Percentiles rank a stretch among this genome's conserved stretches.
phyloP scores from a whole-genome alignment of 495 filamentous ascomycete genomes.

The Penicillium canariense region DNA sequence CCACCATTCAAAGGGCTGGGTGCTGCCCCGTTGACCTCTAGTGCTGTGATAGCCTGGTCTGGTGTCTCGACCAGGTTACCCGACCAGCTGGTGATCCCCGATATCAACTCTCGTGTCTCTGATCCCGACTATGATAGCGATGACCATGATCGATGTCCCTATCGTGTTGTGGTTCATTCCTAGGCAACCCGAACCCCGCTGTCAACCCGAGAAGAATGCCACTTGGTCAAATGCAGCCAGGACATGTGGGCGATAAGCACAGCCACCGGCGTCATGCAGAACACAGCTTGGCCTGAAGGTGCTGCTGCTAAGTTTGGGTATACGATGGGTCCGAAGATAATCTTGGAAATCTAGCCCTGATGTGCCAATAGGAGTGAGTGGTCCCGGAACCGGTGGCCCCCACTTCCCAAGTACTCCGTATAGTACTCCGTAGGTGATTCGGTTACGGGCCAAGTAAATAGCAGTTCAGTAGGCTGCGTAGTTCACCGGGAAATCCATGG shows the following conservation, averaged over 20 bases:
- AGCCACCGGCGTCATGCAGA: conserved; percentile 24
- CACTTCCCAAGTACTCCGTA: neutral
- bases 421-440: neutral
- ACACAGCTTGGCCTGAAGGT: neutral
- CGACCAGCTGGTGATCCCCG: neutral
- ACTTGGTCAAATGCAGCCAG: neutral
- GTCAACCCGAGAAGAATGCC: conserved; percentile 18
- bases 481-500: too few species aligned
- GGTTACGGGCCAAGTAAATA: neutral
- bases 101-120: neutral
- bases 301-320: neutral
- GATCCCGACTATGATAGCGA: neutral
- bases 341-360: neutral
- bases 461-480: too few species aligned
- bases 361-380: neutral
- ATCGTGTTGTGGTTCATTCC: neutral
- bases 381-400: neutral
- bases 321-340: neutral
- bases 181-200: neutral
- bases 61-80: neutral
- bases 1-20: neutral
- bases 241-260: conserved; percentile 7
- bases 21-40: neutral
- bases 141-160: neutral
- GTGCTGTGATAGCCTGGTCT: neutral